Base-by-base conservation (phyloP, 2,329 filamentous ascomycete genomes). In the Myriosclerotinia curreyana region DNA sequence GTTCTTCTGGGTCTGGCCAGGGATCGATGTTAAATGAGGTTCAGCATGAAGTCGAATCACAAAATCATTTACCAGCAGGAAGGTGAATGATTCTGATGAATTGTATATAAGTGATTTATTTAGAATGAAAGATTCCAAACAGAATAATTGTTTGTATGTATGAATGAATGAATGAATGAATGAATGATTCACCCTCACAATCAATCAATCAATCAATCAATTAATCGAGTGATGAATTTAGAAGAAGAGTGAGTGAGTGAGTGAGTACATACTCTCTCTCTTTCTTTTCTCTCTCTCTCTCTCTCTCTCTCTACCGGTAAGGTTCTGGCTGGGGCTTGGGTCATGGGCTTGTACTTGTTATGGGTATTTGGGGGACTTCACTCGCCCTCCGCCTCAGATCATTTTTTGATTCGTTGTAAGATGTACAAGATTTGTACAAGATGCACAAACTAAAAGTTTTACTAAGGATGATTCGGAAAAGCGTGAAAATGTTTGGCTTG, bases 11-110 rank as follows among this genome's bases (percentile, higher is more conserved):
- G 44, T 58, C 36, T 38, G 42, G 52, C 46, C 61, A 56, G 54
- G 53, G 36, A 50, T 58, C 48, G 42, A 11, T 50, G 12, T 50
- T 42, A 63, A 22, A 58, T 58, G 53, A 36, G 12, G 61, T 63
- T 63, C 61, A 58, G 53, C 61, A 63, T 63, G 42, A 63, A 63
- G 61, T 63, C 34, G 61, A 49, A 63, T 56, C 22, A 58, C 60
- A 42, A 48, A 49, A 15, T 9, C 52, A 58, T 63, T 11, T 50
- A 63, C 44, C 44, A 42, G 34, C 34, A 34, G 38, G 38, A 50
- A 50, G 31, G 61, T 50, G 53, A 58, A 58, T 58, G 44, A 58
- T 31, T 34, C 34, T 55, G 44, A 51, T 38, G 25, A n/a, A n/a
- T n/a, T n/a, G n/a, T n/a, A n/a, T n/a, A n/a, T n/a, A 42, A 17